phyloP scores from a whole-genome alignment of 108 stramenopile genomes.

The Cyclotella sp. region DNA sequence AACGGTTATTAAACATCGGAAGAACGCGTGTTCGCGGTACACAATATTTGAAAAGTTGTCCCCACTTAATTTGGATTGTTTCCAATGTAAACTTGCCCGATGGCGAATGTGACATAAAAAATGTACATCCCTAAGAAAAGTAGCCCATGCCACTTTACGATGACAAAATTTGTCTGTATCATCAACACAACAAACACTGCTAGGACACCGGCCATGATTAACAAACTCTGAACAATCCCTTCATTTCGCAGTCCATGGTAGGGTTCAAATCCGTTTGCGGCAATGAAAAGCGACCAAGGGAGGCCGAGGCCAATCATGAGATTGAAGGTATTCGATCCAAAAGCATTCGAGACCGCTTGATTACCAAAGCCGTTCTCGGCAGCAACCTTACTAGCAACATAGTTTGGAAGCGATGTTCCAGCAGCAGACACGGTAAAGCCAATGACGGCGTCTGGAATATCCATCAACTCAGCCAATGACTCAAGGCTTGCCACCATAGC shows the following conservation, averaged over 20 bases:
- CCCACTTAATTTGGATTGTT: background rate
- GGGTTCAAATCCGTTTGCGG: slow-evolving; percentile 56
- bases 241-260: slow-evolving; percentile 66
- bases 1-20: background rate
- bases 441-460: slow-evolving; percentile 72
- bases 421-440: slow-evolving; percentile 81
- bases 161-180: slow-evolving; percentile 52
- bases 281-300: slow-evolving; percentile 82
- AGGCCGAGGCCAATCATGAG: slow-evolving; percentile 83
- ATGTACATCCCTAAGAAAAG: slow-evolving; percentile 58
- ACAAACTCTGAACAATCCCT: slow-evolving; percentile 56
- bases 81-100: slow-evolving; percentile 43
- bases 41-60: background rate
- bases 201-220: slow-evolving; percentile 57
- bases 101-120: slow-evolving; percentile 47
- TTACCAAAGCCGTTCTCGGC: slow-evolving; percentile 82
- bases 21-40: background rate
- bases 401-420: slow-evolving; percentile 61
- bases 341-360: slow-evolving; percentile 85
- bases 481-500: slow-evolving; percentile 75
- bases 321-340: slow-evolving; percentile 89
- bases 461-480: slow-evolving; percentile 57
- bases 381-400: slow-evolving; percentile 66
- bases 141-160: slow-evolving; percentile 65
- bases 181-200: slow-evolving; percentile 56